Evolutionary conservation across 306 rosid genomes (phyloP).

Genomic region (Prunus salicina): DNA sequence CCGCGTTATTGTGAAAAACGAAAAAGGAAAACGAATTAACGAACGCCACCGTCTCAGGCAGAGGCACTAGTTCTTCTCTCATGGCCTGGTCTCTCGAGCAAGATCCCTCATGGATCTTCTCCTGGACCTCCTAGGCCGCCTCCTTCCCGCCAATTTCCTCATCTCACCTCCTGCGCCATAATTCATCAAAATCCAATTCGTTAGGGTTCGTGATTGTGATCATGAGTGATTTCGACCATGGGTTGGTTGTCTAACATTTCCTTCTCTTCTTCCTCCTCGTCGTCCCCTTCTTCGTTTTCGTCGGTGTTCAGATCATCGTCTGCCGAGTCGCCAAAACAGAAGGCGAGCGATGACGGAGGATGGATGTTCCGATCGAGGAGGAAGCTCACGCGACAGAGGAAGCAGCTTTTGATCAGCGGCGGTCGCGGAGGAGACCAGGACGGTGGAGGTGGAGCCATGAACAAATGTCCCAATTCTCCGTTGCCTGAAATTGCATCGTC

Average conservation of each 20-base stretch:
- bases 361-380: slow-evolving; percentile 49
- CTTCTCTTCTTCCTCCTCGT: slow-evolving; percentile 41
- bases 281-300: slow-evolving; percentile 31
- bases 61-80: background rate
- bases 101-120: slow-evolving; percentile 2
- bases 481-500: background rate
- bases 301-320: slow-evolving; percentile 1
- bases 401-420: slow-evolving; percentile 24
- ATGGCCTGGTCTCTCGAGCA: background rate
- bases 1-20: background rate
- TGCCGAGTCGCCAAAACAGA: slow-evolving; percentile 23
- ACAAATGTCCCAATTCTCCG: slow-evolving; percentile 13
- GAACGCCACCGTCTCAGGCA: background rate
- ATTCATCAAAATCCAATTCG: background rate
- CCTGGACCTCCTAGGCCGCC: background rate
- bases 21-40: background rate
- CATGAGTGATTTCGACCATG: slow-evolving; percentile 35
- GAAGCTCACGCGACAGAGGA: slow-evolving; percentile 39
- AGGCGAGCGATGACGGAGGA: background rate
- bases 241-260: slow-evolving; percentile 67
- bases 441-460: slow-evolving; percentile 2
- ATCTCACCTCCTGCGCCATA: background rate
- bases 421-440: background rate
- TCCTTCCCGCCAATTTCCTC: background rate
- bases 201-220: background rate